Base-by-base conservation (phyloP, 441 rosid genomes). In the Populus trichocarpa region DNA sequence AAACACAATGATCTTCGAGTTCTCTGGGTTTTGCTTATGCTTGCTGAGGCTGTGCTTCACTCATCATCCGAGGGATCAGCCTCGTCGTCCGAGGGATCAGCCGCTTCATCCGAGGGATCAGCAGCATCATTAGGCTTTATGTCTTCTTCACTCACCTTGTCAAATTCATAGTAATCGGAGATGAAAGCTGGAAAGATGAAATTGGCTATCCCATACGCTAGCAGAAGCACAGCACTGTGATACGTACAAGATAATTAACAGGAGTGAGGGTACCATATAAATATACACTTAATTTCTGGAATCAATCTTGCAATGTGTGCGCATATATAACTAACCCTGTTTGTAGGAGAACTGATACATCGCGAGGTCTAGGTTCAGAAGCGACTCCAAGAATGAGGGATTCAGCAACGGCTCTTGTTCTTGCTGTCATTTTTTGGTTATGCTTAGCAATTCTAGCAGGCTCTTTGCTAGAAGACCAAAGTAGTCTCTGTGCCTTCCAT, bases 161-260 rank as follows among this genome's bases (percentile, higher is more conserved):
- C 86, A 69, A 72, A 61, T 35, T 83, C 84, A 30, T 78, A 73
- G 18, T 82, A 77, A 86, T 86, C 87, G 85, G 86, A 78, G 71
- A 93, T 73, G 53, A 85, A 35, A 65, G 79, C 81, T 2, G 96
- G 92, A 26, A 85, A 90, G 16, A 90, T 50, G 68, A 90, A 91
- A 46, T 46, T 46, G 57, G 57, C 57, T 46, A 46, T 46, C 57
- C 18, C 84, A 83, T 89, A 91, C 73, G 83, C 59, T 20, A 86
- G 77, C 72, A 90, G 72, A 73, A 91, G 84, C 38, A 77, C 80
- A 53, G 81, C 88, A 72, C 97, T 91, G 91, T 74, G 36, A 11
- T 12, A 40, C 1, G 36, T 33, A 14, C 20, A 69, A 18, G 38
- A 35, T 4, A 5, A 6, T 12, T 33, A 30, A 69, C 57, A 63